Percentiles rank a stretch among this genome's conserved stretches.
Evolutionary conservation across 768 basidiomycete species (phyloP).

Genomic region (Lyophyllum shimeji): DNA sequence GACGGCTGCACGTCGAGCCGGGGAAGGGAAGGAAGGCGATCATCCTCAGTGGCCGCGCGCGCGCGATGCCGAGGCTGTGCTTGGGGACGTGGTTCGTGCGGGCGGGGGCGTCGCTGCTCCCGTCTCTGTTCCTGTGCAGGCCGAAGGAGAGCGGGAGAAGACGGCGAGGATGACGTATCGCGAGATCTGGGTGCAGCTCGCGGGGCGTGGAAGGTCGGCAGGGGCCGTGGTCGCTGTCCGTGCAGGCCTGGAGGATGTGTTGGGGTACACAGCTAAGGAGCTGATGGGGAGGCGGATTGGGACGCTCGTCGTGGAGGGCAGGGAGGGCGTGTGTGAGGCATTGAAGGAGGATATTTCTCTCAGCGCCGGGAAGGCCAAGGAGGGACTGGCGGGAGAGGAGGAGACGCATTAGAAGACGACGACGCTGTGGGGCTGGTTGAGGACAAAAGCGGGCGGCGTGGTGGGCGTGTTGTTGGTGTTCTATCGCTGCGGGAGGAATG

Average conservation of each 20-base stretch:
- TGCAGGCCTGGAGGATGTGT: constrained; percentile 53
- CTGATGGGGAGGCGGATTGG: constrained; percentile 47
- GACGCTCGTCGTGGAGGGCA: constrained; percentile 33
- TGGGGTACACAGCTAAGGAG: constrained; percentile 61
- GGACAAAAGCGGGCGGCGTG: constrained; percentile 34
- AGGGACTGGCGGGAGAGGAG: constrained; percentile 13
- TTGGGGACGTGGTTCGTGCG: constrained; percentile 49
- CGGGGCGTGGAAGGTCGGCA: constrained; percentile 22
- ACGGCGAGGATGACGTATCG: constrained; percentile 18
- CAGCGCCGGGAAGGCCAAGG: constrained; percentile 14
- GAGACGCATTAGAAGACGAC: constrained; percentile 22
- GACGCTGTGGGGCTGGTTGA: constrained; percentile 34
- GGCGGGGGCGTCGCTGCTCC: not conserved
- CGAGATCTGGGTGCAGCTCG: constrained; percentile 60
- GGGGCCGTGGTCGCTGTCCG: constrained; percentile 54
- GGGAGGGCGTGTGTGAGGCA: constrained; percentile 12
- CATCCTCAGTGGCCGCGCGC: constrained; percentile 79
- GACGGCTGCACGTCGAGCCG: constrained; percentile 86
- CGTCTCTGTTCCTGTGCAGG: not conserved
- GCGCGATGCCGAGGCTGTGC: constrained; percentile 58
- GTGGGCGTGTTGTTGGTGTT: constrained; percentile 23
- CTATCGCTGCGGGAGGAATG: constrained; percentile 28
- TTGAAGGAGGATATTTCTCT: constrained; percentile 14
- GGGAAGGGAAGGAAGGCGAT: constrained; percentile 95
- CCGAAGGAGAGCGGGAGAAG: constrained; percentile 3